These are phyloP conservation scores for Tremella mesenterica DNA, from an alignment of 768 basidiomycete species.

Conservation along the genomic window DNA sequence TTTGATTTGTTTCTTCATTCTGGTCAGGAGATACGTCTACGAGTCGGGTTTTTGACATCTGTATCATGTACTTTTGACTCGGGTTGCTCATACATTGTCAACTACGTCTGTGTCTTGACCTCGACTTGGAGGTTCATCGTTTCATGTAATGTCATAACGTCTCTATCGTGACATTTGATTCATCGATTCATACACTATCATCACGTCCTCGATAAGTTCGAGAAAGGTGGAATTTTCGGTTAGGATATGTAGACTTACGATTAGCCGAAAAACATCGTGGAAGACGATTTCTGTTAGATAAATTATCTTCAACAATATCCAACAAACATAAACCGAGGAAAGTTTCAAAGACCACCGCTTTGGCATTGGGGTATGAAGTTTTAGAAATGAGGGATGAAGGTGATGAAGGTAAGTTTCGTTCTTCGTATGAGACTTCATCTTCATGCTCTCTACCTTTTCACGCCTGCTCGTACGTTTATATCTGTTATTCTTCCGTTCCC, in stretches of 20 bases:
- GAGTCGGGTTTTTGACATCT: too few relatives aligned
- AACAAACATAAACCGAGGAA: neutral
- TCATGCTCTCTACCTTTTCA: neutral
- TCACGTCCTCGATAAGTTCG: neutral
- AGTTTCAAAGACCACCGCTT: conserved; percentile 51
- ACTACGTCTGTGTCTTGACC: too few relatives aligned
- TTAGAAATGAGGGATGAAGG: conserved; percentile 82
- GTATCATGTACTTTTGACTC: too few relatives aligned
- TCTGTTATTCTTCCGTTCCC: neutral
- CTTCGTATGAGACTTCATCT: neutral
- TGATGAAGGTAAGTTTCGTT: conserved; percentile 66
- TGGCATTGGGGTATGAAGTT: conserved; percentile 88
- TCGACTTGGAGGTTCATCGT: conserved; percentile 3
- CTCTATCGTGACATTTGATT: neutral
- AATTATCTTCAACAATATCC: conserved; percentile 2
- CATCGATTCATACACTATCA: neutral
- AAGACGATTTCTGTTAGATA: conserved; percentile 17
- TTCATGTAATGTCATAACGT: neutral
- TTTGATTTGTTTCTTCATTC: too few relatives aligned
- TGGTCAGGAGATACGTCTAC: too few relatives aligned
- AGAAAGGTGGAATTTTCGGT: neutral
- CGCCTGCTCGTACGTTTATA: neutral
- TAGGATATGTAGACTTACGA: neutral
- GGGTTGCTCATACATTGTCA: too few relatives aligned
- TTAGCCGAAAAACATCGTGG: conserved; percentile 28